These are phyloP conservation scores for Rhizopus stolonifer DNA, from an alignment of 371 early-diverging fungal species.

Conservation along the genomic window DNA sequence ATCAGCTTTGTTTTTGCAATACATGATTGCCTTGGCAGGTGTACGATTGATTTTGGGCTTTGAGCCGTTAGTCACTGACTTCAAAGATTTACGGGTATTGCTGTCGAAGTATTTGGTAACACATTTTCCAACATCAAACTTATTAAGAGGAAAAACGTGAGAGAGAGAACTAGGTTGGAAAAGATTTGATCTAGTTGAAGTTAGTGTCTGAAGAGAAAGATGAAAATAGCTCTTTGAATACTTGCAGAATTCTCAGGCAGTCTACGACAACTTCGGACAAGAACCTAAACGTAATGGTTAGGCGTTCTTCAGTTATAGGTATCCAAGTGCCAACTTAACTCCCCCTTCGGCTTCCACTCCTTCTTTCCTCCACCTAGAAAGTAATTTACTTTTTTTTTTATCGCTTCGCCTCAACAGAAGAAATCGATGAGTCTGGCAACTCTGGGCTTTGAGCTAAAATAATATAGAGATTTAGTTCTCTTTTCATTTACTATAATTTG, in stretches of 20 bases:
- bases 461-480: constrained; percentile 5
- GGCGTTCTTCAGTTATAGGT: constrained; percentile 7
- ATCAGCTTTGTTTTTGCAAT: constrained; percentile 19
- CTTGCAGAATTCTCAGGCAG: constrained; percentile 19
- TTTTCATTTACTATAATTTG: neutral
- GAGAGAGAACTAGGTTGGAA: constrained; percentile 12
- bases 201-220: constrained; percentile 10
- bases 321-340: constrained; percentile 15
- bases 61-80: constrained; percentile 4
- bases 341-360: constrained; percentile 15
- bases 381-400: constrained; percentile 12
- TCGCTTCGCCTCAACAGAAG: neutral
- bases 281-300: constrained; percentile 11
- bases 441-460: constrained; percentile 3
- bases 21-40: constrained; percentile 16
- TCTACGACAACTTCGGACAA: constrained; percentile 10
- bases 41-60: constrained; percentile 10
- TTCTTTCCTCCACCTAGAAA: constrained; percentile 13
- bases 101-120: constrained; percentile 12
- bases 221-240: constrained; percentile 37
- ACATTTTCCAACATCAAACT: constrained; percentile 12
- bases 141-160: constrained; percentile 16
- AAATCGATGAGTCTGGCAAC: neutral
- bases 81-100: constrained; percentile 9
- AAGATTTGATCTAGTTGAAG: constrained; percentile 11